Evolutionary conservation across 805 yeast genomes (phyloP).

Genomic region (Blastobotrys parvus): DNA sequence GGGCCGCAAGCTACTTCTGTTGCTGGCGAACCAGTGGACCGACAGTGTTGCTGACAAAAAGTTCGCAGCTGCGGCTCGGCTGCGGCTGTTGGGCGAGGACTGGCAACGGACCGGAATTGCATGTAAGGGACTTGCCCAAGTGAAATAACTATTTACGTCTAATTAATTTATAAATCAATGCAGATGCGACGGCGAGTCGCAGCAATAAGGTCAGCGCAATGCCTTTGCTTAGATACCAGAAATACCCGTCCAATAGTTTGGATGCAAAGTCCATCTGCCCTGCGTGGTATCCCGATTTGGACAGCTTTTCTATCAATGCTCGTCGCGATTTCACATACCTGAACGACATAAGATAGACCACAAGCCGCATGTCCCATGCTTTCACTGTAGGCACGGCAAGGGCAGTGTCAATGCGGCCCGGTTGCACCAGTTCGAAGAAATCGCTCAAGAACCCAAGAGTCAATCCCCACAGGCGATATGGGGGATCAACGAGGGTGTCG

Average conservation of each 20-base stretch:
- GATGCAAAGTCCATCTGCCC: conserved; percentile 20
- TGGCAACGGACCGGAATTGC: conserved; percentile 42
- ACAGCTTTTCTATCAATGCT: conserved; percentile 1
- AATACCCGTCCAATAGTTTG: conserved; percentile 20
- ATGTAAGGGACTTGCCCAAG: conserved; percentile 23
- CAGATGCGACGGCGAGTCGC: conserved; percentile 1
- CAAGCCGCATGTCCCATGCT: conserved; percentile 21
- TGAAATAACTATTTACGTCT: conserved; percentile 4
- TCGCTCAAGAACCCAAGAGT: conserved; percentile 29
- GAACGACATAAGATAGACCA: conserved; percentile 11
- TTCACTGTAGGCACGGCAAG: conserved; percentile 20
- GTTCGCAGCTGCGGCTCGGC: conserved; percentile 71
- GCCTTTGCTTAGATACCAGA: conserved; percentile 16
- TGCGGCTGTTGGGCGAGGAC: conserved; percentile 72
- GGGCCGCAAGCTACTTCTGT: conserved; percentile 49
- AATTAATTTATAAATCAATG: background rate
- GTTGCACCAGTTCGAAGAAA: conserved; percentile 20
- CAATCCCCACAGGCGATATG: conserved; percentile 32
- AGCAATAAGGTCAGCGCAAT: conserved; percentile 10
- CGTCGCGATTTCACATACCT: conserved; percentile 1
- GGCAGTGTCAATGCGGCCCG: conserved; percentile 9
- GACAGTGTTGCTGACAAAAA: conserved; percentile 39
- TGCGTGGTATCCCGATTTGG: conserved; percentile 5
- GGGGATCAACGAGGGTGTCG: conserved; percentile 6
- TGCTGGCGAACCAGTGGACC: conserved; percentile 47